Conservation (phyloP, 2,329 filamentous ascomycete species). For the Claviceps sp. region DNA sequence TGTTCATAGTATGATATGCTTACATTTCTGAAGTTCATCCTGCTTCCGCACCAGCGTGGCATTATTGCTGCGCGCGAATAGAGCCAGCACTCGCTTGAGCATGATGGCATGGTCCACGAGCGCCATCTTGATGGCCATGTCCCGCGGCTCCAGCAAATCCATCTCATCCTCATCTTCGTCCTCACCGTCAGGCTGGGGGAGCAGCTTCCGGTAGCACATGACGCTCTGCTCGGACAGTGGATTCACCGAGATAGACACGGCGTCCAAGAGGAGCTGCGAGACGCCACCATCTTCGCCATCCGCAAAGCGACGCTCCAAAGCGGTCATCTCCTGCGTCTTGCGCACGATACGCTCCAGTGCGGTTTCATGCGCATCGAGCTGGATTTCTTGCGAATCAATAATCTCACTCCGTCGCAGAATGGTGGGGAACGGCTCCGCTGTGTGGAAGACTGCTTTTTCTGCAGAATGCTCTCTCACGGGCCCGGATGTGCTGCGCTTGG, state of each 20-base stretch:
- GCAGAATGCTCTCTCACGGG: slow-evolving; percentile 61
- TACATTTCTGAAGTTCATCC: slow-evolving; percentile 52
- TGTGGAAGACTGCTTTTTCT: slow-evolving; percentile 75
- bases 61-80: slow-evolving; percentile 52
- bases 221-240: slow-evolving; percentile 63
- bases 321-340: slow-evolving; percentile 75
- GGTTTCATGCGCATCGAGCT: slow-evolving; percentile 66
- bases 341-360: slow-evolving; percentile 80
- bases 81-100: slow-evolving; percentile 66
- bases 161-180: slow-evolving; percentile 22
- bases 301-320: slow-evolving; percentile 59
- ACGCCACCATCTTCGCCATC: slow-evolving; percentile 61
- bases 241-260: slow-evolving; percentile 65
- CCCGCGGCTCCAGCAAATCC: slow-evolving; percentile 41
- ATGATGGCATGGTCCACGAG: slow-evolving; percentile 81
- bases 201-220: slow-evolving; percentile 59
- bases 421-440: slow-evolving; percentile 78
- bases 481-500: slow-evolving; percentile 55
- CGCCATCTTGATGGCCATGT: slow-evolving; percentile 71
- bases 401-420: slow-evolving; percentile 83
- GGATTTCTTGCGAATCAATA: slow-evolving; percentile 50
- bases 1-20: slow-evolving; percentile 20
- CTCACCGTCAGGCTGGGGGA: slow-evolving; percentile 40
- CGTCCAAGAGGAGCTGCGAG: slow-evolving; percentile 57
- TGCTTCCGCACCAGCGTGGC: slow-evolving; percentile 41